Evolutionary conservation across 2,329 filamentous ascomycete genomes (phyloP).

Genomic region (Colletotrichum aenigma): DNA sequence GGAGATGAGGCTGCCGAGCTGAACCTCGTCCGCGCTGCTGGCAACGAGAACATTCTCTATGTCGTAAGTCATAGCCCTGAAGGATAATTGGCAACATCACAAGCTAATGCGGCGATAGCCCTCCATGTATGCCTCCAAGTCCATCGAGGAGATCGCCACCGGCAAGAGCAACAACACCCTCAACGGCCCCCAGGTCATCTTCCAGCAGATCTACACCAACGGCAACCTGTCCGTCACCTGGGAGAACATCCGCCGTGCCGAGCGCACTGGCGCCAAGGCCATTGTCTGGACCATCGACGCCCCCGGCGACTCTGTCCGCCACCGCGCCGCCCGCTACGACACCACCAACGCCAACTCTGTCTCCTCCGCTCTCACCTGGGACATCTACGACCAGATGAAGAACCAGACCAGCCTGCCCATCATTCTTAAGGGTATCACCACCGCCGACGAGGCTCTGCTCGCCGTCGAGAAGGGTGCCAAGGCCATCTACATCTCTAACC

Average conservation of each 20-base stretch:
- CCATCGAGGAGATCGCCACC: constrained; percentile 36
- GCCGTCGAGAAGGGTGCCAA: constrained; percentile 35
- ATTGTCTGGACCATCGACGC: constrained; percentile 42
- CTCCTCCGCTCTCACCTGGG: constrained; percentile 25
- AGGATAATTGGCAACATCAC: neutral
- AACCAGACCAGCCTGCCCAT: constrained; percentile 37
- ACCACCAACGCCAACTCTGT: constrained; percentile 21
- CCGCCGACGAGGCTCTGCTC: constrained; percentile 37
- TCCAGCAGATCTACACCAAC: constrained; percentile 33
- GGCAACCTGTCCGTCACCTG: constrained; percentile 35
- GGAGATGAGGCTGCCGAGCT: constrained; percentile 48
- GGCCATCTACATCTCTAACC: constrained; percentile 45
- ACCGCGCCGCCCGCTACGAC: constrained; percentile 26
- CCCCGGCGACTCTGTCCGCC: constrained; percentile 21
- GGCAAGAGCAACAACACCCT: constrained; percentile 27
- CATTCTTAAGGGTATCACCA: constrained; percentile 42
- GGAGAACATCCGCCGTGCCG: constrained; percentile 35
- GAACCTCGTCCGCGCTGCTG: constrained; percentile 52
- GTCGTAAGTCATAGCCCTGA: constrained; percentile 26
- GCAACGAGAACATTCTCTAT: constrained; percentile 49
- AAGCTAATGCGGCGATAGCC: constrained; percentile 10
- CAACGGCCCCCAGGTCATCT: constrained; percentile 32
- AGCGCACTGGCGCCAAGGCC: constrained; percentile 37
- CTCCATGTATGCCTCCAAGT: constrained; percentile 34
- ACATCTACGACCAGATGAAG: constrained; percentile 30